These are phyloP conservation scores for Spatholobus suberectus DNA, from an alignment of 306 rosid genomes.

Conservation along the genomic window DNA sequence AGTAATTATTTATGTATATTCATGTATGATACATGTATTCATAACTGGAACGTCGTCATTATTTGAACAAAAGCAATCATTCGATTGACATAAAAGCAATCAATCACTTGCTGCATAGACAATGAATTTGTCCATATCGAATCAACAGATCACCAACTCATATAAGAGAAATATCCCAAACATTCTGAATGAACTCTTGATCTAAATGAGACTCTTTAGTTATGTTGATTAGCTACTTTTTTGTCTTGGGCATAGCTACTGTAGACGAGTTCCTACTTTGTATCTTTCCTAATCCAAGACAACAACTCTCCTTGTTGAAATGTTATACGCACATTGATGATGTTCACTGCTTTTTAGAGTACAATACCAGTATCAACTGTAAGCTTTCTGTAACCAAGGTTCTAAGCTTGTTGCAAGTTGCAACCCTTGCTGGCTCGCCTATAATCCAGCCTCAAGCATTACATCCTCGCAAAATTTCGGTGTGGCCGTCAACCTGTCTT, in stretches of 20 bases:
- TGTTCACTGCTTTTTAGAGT: neutral
- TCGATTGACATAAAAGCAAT: neutral
- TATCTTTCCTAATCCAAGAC: neutral
- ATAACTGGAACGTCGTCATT: conserved; percentile 30
- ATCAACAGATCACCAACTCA: neutral
- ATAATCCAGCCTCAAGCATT: too few species aligned
- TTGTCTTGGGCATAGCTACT: neutral
- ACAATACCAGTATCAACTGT: neutral
- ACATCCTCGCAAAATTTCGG: too few species aligned
- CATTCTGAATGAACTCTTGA: neutral
- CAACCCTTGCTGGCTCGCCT: too few species aligned
- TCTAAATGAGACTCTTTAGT: neutral
- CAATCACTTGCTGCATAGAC: neutral
- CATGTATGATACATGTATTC: neutral
- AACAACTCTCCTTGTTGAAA: neutral
- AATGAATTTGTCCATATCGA: conserved; percentile 8
- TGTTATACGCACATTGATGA: neutral
- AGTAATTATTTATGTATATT: conserved; percentile 14
- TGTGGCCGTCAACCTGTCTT: too few species aligned
- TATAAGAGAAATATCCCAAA: neutral
- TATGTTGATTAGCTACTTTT: neutral
- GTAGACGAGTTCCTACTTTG: neutral
- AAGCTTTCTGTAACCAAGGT: too few species aligned
- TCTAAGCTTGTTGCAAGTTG: too few species aligned
- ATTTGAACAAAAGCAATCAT: conserved; percentile 38